Base-by-base conservation (phyloP, 2,329 filamentous ascomycete genomes). In the Peltaster fructicola region DNA sequence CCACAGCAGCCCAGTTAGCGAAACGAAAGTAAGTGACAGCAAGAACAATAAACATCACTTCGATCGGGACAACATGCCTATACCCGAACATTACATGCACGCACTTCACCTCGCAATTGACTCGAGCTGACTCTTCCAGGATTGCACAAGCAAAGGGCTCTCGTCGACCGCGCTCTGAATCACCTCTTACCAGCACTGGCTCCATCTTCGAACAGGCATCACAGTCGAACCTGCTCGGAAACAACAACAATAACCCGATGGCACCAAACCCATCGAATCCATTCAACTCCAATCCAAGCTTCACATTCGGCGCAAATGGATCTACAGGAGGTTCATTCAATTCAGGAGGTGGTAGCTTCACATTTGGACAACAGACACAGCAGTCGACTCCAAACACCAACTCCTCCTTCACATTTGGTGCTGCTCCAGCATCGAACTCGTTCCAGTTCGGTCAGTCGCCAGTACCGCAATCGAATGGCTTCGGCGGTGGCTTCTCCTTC, bases 1-100 rank as follows among this genome's bases (percentile, higher is more conserved):
- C 46, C 22, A 49, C 45, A 14, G 44, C 45, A 14, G 46, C 46
- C 22, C 46, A 50, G 36, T 29, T 50, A 37, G 45, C 45, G 22
- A 30, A 32, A 23, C 36, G 45, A 28, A 48, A 45, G 46, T 50
- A 29, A 44, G 46, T 46, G n/a, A n/a, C n/a, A n/a, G n/a, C n/a
- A n/a, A n/a, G n/a, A n/a, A n/a, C n/a, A n/a, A n/a, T n/a, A n/a
- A n/a, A n/a, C n/a, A n/a, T n/a, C n/a, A n/a, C n/a, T n/a, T n/a
- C n/a, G n/a, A n/a, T n/a, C n/a, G n/a, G n/a, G n/a, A n/a, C n/a
- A n/a, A n/a, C n/a, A n/a, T n/a, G n/a, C n/a, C n/a, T n/a, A n/a
- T n/a, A n/a, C n/a, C n/a, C n/a, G n/a, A n/a, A n/a, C n/a, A n/a
- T n/a, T n/a, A n/a, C n/a, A n/a, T n/a, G n/a, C n/a, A n/a, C n/a